These are phyloP conservation scores for Penicillium polonicum DNA, from an alignment of 2,329 filamentous ascomycete genomes.

Conservation along the genomic window DNA sequence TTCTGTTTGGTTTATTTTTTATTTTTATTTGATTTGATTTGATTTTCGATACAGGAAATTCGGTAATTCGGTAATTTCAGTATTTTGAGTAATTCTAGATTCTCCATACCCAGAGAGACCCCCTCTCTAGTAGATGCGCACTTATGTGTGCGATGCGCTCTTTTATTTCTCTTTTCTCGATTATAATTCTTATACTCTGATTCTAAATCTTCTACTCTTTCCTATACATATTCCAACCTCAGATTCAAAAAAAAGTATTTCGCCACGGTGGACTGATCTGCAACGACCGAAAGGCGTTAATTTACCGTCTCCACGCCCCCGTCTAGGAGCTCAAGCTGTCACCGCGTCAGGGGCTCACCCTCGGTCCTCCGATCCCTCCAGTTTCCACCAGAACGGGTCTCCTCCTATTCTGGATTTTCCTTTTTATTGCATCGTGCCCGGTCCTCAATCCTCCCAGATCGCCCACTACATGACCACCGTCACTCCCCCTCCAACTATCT, in stretches of 20 bases:
- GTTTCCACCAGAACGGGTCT: constrained; percentile 33
- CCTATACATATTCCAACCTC: background rate
- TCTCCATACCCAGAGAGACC: background rate
- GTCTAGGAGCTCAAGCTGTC: constrained; percentile 35
- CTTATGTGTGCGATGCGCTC: background rate
- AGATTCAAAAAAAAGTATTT: background rate
- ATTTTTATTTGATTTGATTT: background rate
- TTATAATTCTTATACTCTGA: background rate
- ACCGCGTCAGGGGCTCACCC: constrained; percentile 37
- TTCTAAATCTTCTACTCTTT: background rate
- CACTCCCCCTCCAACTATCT: constrained; percentile 28
- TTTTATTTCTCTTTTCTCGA: background rate
- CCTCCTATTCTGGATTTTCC: constrained; percentile 36
- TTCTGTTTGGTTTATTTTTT: constrained; percentile 2
- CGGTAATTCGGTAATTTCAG: background rate
- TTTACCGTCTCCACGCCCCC: constrained; percentile 29
- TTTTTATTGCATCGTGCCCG: constrained; percentile 31
- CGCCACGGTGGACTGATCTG: constrained; percentile 27
- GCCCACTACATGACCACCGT: constrained; percentile 28
- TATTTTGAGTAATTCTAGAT: background rate
- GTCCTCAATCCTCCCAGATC: constrained; percentile 23
- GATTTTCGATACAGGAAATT: background rate
- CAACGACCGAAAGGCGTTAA: constrained; percentile 27
- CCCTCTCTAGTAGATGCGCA: background rate
- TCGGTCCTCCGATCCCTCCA: constrained; percentile 30